These are phyloP conservation scores for Fraxinus baroniana DNA, from an alignment of 305 asterid species.

Conservation along the genomic window DNA sequence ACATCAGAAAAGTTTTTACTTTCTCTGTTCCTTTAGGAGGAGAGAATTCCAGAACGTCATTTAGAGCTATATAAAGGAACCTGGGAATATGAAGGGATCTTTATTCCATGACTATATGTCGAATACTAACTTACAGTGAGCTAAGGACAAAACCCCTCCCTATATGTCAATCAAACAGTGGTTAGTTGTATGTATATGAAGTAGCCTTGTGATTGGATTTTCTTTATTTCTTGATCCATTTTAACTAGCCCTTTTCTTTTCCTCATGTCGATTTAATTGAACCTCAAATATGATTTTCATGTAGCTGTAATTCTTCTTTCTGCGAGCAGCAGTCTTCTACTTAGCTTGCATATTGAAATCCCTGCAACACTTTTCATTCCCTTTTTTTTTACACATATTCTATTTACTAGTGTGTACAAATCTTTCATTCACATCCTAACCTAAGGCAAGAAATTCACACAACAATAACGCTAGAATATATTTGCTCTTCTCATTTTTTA, in stretches of 20 bases:
- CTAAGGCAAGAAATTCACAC: not conserved
- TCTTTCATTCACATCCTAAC: not conserved
- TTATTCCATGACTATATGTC: not conserved
- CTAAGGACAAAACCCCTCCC: not conserved
- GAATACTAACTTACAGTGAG: not conserved
- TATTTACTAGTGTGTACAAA: not conserved
- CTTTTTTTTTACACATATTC: not conserved
- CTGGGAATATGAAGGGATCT: not conserved
- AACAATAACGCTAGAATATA: not conserved
- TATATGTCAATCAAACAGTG: not conserved
- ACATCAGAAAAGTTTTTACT: conserved; percentile 14
- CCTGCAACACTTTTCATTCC: not conserved
- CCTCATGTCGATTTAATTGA: not conserved
- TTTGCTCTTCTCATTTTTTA: not conserved
- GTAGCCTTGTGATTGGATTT: not conserved
- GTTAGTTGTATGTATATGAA: not conserved
- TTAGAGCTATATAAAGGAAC: conserved; percentile 5
- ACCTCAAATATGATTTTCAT: not conserved
- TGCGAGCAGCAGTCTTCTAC: not conserved
- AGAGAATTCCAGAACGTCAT: not conserved
- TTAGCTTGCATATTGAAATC: not conserved
- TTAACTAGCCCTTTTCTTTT: not conserved
- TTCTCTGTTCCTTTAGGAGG: not conserved
- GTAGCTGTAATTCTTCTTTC: not conserved
- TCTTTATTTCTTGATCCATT: not conserved